Conservation (phyloP, 306 rosid genomes). For the Corylus avellana region DNA sequence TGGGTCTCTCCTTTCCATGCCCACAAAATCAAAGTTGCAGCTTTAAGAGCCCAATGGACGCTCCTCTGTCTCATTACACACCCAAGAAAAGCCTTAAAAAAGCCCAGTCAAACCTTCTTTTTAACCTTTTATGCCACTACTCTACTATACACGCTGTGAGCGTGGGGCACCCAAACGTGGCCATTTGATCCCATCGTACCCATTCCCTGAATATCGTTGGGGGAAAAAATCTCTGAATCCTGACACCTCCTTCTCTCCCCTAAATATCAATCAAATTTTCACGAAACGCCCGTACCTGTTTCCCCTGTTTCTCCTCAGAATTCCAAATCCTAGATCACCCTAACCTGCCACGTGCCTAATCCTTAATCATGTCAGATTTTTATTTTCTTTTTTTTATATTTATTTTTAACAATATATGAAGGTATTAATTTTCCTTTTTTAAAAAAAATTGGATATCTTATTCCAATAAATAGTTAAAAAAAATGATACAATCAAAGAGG, state of each 20-base stretch:
- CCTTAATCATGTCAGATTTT: constrained; percentile 19
- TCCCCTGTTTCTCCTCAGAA: constrained; percentile 21
- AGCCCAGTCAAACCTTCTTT: constrained; percentile 2
- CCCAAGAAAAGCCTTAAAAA: not conserved
- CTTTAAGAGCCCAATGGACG: constrained; percentile 10
- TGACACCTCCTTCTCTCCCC: not conserved
- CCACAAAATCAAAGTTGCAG: not conserved
- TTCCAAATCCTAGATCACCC: constrained; percentile 7
- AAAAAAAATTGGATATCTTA: too few species aligned
- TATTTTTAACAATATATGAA: not conserved
- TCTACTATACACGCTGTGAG: not conserved
- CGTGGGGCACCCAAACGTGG: constrained; percentile 4
- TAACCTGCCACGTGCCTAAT: constrained; percentile 34
- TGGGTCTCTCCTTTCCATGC: not conserved
- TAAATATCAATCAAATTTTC: constrained; percentile 2
- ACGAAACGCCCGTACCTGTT: constrained; percentile 30
- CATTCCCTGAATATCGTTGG: not conserved
- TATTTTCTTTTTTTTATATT: too few species aligned
- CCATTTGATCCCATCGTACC: not conserved
- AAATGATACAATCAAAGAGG: too few species aligned
- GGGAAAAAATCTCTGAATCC: not conserved
- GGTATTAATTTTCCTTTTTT: too few species aligned
- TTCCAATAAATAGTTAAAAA: too few species aligned
- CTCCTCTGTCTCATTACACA: not conserved
- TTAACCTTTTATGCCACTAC: not conserved